phyloP scores from a whole-genome alignment of 2,329 filamentous ascomycete species.

The Alternaria sp. region DNA sequence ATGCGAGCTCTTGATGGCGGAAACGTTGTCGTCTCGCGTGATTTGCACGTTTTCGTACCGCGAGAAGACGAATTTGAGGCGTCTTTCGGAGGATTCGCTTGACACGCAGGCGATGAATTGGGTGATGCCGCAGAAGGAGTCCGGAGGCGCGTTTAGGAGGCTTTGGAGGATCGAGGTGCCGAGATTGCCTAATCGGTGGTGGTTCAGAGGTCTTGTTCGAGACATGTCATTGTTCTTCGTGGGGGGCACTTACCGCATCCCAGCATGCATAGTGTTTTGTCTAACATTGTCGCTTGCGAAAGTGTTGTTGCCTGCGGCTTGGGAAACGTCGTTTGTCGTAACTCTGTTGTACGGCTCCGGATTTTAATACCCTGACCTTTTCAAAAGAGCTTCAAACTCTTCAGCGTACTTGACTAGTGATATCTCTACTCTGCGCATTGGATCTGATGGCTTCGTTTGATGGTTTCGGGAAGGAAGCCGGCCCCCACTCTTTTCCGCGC shows the following conservation, averaged over 20 bases:
- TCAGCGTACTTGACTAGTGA: too few relatives aligned
- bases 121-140: not conserved
- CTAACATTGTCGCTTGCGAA: slow-evolving; percentile 8
- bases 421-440: too few relatives aligned
- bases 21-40: not conserved
- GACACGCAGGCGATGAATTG: slow-evolving; percentile 3
- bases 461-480: slow-evolving; percentile 9
- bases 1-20: not conserved
- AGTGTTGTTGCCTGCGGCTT: not conserved
- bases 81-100: not conserved
- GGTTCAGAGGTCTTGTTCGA: not conserved
- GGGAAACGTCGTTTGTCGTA: not conserved
- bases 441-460: too few relatives aligned
- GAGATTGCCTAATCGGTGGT: not conserved
- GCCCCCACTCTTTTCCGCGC: not conserved
- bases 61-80: not conserved
- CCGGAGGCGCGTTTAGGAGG: not conserved
- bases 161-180: not conserved
- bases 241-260: slow-evolving; percentile 31
- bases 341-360: too few relatives aligned
- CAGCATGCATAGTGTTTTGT: slow-evolving; percentile 31
- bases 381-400: too few relatives aligned
- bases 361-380: too few relatives aligned
- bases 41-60: not conserved
- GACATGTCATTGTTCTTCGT: not conserved